phyloP scores from a whole-genome alignment of 257 asterid genomes.

The Solanum clarkiae region DNA sequence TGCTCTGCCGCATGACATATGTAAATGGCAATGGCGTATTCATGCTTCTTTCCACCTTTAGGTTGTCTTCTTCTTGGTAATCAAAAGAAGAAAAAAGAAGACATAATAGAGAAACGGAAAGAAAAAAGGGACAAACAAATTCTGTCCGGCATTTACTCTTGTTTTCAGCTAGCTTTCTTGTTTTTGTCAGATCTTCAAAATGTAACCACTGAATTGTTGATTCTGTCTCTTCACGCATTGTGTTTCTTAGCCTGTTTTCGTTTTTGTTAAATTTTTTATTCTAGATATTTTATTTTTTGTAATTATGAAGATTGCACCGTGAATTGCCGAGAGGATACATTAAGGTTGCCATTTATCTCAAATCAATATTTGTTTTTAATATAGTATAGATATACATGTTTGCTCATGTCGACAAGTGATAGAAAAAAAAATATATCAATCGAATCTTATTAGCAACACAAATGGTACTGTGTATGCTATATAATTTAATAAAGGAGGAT shows the following conservation, averaged over 20 bases:
- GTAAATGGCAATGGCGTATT: neutral
- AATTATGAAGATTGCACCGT: too few species aligned
- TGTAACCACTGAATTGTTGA: neutral
- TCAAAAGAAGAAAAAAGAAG: neutral
- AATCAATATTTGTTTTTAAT: too few species aligned
- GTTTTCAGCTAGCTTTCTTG: neutral
- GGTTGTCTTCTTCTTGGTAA: neutral
- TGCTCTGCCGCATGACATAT: neutral
- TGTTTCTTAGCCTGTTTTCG: neutral
- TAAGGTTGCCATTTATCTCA: too few species aligned
- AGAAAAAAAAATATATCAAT: too few species aligned
- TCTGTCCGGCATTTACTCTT: neutral
- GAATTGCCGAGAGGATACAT: too few species aligned
- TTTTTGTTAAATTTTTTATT: too few species aligned
- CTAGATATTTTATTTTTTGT: too few species aligned
- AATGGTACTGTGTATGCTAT: too few species aligned
- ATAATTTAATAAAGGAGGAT: too few species aligned
- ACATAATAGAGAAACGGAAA: neutral
- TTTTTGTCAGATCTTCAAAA: neutral
- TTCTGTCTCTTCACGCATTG: neutral
- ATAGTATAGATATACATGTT: too few species aligned
- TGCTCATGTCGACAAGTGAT: too few species aligned
- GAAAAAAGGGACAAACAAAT: neutral
- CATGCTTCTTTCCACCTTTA: neutral
- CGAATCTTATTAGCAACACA: too few species aligned